Percentiles rank a stretch among this genome's conserved stretches.
These are phyloP conservation scores for Aspergillus sp. DNA, from an alignment of 2,329 filamentous ascomycete genomes.

Conservation along the genomic window DNA sequence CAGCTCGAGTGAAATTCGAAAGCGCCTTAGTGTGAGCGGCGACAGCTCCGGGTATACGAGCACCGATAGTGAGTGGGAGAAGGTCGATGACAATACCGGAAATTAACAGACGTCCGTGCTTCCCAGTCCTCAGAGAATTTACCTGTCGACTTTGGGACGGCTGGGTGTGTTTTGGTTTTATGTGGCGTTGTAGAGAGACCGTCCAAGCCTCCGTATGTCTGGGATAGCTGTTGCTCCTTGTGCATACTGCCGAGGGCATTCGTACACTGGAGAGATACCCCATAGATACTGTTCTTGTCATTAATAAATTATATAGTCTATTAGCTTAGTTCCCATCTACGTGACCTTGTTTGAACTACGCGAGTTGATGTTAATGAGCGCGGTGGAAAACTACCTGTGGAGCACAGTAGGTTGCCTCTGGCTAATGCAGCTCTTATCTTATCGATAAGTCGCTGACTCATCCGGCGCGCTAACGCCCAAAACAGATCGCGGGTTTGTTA, in stretches of 20 bases:
- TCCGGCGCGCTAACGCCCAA: background rate
- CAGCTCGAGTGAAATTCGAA: slow-evolving; percentile 40
- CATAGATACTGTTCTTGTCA: slow-evolving; percentile 9
- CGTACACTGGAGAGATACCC: slow-evolving; percentile 11
- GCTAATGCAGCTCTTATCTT: slow-evolving; percentile 9
- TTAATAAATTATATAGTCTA: background rate
- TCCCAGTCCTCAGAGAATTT: no score
- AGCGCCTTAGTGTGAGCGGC: slow-evolving; percentile 47
- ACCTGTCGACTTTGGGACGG: background rate
- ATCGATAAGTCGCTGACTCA: slow-evolving; percentile 13
- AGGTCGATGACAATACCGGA: slow-evolving; percentile 60
- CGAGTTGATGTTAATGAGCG: no score
- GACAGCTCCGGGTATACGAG: slow-evolving; percentile 61
- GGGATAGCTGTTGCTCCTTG: background rate
- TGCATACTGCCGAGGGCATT: slow-evolving; percentile 5
- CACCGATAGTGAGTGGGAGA: slow-evolving; percentile 98
- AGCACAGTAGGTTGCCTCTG: background rate
- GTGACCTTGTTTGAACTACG: background rate
- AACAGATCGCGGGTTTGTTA: background rate
- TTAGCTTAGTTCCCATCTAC: background rate
- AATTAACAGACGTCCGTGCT: background rate
- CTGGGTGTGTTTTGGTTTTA: background rate
- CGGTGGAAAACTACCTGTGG: no score
- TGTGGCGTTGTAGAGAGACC: background rate
- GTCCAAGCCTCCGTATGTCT: background rate